A percentile compares a stretch with the other conserved stretches of the same genome.
These are phyloP conservation scores for Trametes pubescens DNA, from an alignment of 1,284 basidiomycete species.

Conservation along the genomic window DNA sequence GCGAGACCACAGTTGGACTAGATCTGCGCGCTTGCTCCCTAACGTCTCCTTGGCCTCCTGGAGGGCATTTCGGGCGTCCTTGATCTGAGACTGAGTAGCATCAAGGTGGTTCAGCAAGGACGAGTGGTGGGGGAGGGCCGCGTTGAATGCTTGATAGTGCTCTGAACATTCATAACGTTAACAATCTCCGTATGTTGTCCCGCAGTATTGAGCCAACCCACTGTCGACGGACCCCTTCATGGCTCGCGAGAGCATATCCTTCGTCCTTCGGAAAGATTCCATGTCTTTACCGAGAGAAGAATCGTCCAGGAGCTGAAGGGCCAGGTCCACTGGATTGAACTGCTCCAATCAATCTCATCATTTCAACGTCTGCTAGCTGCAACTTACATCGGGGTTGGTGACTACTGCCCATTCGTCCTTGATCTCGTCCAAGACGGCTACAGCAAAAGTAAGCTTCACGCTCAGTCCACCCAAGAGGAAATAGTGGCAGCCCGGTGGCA, in stretches of 20 bases:
- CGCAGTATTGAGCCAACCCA: constrained; percentile 49
- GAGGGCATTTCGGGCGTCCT: constrained; percentile 75
- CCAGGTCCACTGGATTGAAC: constrained; percentile 94
- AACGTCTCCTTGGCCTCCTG: constrained; percentile 82
- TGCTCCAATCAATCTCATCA: constrained; percentile 44
- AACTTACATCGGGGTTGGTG: constrained; percentile 81
- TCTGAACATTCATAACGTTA: constrained; percentile 49
- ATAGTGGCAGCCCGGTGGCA: background rate
- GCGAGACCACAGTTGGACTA: constrained; percentile 86
- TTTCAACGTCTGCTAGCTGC: constrained; percentile 14
- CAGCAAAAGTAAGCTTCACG: constrained; percentile 15
- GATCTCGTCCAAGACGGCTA: constrained; percentile 86
- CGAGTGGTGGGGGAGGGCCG: constrained; percentile 88
- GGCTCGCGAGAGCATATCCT: constrained; percentile 77
- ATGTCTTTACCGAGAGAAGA: constrained; percentile 75
- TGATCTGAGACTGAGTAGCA: constrained; percentile 77
- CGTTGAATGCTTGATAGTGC: constrained; percentile 92
- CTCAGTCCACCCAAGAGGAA: background rate
- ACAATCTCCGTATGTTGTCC: background rate
- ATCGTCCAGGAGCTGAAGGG: constrained; percentile 84
- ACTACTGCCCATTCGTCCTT: constrained; percentile 92
- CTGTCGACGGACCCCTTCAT: constrained; percentile 88
- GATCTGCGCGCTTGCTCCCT: constrained; percentile 82
- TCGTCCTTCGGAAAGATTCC: constrained; percentile 78
- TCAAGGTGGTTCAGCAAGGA: constrained; percentile 75